These are phyloP conservation scores for Globisporangium alternatum DNA, from an alignment of 352 stramenopile genomes.

Conservation along the genomic window DNA sequence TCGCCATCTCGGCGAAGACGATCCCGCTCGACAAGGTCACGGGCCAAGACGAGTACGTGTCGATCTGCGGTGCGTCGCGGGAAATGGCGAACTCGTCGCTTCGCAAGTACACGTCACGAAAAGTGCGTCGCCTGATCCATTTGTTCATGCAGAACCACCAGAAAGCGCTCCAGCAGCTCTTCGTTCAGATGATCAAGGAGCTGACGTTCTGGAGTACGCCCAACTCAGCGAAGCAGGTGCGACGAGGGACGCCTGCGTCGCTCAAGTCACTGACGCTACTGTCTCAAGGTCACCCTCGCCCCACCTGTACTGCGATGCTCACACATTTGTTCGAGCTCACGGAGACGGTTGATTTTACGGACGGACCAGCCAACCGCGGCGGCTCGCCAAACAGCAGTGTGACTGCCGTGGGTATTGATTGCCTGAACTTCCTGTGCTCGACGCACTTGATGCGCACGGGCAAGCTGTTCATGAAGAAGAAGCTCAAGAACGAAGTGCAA, in stretches of 20 bases:
- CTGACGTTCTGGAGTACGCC: constrained; percentile 80
- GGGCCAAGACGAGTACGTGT: constrained; percentile 85
- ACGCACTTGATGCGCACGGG: constrained; percentile 78
- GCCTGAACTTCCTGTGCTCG: constrained; percentile 82
- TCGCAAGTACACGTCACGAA: constrained; percentile 84
- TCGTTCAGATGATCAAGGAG: constrained; percentile 82
- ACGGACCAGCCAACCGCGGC: constrained; percentile 30
- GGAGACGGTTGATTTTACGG: constrained; percentile 81
- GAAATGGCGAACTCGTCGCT: constrained; percentile 81
- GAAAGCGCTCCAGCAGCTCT: constrained; percentile 61
- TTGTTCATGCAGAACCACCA: constrained; percentile 82
- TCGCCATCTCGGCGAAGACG: constrained; percentile 84
- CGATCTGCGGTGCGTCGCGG: constrained; percentile 77
- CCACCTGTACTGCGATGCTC: constrained; percentile 74
- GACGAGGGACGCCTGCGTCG: constrained; percentile 44
- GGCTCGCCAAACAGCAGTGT: constrained; percentile 30
- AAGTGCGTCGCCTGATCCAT: constrained; percentile 80
- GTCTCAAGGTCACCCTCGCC: constrained; percentile 62
- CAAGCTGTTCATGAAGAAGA: constrained; percentile 64
- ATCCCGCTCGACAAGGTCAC: constrained; percentile 86
- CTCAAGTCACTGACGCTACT: constrained; percentile 69
- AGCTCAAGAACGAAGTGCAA: constrained; percentile 79
- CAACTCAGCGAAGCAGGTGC: constrained; percentile 27
- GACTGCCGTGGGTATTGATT: constrained; percentile 75
- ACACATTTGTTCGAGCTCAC: constrained; percentile 84